Percentiles rank a stretch among this genome's conserved stretches.
These are phyloP conservation scores for Strobilomyces confusus DNA, from an alignment of 768 basidiomycete genomes.

Conservation along the genomic window DNA sequence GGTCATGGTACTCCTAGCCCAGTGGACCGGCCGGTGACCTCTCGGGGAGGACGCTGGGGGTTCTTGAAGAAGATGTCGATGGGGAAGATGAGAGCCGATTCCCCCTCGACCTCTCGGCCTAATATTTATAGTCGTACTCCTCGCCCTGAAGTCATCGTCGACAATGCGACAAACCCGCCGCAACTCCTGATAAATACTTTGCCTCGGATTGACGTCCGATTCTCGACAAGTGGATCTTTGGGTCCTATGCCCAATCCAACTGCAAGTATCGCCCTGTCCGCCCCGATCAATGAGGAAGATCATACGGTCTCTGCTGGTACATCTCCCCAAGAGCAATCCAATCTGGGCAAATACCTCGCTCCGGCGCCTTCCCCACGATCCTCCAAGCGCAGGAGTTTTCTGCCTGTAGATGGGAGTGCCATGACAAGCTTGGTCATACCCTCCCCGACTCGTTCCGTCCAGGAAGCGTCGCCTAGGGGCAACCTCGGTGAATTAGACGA, in stretches of 20 bases:
- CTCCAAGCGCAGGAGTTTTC: constrained; percentile 80
- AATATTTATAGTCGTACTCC: constrained; percentile 27
- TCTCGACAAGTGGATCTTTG: constrained; percentile 66
- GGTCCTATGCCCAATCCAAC: constrained; percentile 42
- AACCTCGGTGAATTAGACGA: constrained; percentile 33
- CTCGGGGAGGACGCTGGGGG: constrained; percentile 77
- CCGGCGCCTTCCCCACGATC: constrained; percentile 45
- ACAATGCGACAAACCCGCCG: constrained; percentile 23
- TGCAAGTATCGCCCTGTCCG: constrained; percentile 28
- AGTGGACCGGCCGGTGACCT: constrained; percentile 20
- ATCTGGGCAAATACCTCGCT: constrained; percentile 34
- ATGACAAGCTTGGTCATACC: constrained; percentile 59
- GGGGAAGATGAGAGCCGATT: constrained; percentile 80
- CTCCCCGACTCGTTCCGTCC: constrained; percentile 58
- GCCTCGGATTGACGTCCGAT: constrained; percentile 66
- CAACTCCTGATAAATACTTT: constrained; percentile 37
- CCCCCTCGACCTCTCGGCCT: constrained; percentile 38
- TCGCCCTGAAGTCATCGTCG: constrained; percentile 15
- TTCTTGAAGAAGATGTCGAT: constrained; percentile 99
- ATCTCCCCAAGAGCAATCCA: constrained; percentile 3
- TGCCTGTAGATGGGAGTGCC: constrained; percentile 74
- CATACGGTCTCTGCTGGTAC: not conserved
- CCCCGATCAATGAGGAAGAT: constrained; percentile 23
- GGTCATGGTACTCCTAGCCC: constrained; percentile 17
- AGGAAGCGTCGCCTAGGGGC: constrained; percentile 43